phyloP scores from a whole-genome alignment of 495 filamentous ascomycete species.

The Aspergillus mulundensis region DNA sequence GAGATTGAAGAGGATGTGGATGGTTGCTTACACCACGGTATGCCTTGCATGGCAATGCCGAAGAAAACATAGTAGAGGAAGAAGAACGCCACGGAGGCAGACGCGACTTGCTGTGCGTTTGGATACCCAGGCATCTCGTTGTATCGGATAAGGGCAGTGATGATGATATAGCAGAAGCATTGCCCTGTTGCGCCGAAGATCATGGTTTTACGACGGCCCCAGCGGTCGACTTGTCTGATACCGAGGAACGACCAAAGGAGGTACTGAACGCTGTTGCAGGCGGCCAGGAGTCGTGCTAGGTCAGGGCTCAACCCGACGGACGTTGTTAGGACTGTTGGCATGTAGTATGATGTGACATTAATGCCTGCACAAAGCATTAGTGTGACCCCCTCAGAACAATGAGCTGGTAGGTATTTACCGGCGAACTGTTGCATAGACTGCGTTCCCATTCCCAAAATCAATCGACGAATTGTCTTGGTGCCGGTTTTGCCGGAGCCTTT shows the following conservation, averaged over 20 bases:
- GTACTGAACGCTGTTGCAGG: slow-evolving; percentile 11
- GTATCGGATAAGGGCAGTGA: slow-evolving; percentile 42
- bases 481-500: slow-evolving; percentile 6
- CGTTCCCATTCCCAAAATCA: slow-evolving; percentile 39
- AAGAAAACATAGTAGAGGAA: slow-evolving; percentile 50
- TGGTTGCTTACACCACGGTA: slow-evolving; percentile 17
- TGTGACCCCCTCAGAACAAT: background rate
- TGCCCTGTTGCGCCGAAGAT: slow-evolving; percentile 40
- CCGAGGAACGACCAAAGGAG: slow-evolving; percentile 34
- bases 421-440: slow-evolving; percentile 46
- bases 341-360: slow-evolving; percentile 25
- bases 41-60: slow-evolving; percentile 44
- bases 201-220: slow-evolving; percentile 34
- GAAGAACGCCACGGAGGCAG: slow-evolving; percentile 42
- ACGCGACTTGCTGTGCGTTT: slow-evolving; percentile 23
- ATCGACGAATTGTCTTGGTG: slow-evolving; percentile 35
- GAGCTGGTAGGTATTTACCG: background rate
- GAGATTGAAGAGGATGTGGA: background rate
- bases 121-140: slow-evolving; percentile 26
- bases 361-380: slow-evolving; percentile 12
- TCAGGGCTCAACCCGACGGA: slow-evolving; percentile 39
- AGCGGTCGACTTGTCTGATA: slow-evolving; percentile 41
- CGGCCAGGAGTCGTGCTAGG: slow-evolving; percentile 31
- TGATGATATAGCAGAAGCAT: slow-evolving; percentile 45
- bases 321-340: slow-evolving; percentile 23